Percentiles rank a stretch among this genome's conserved stretches.
These are phyloP conservation scores for Monosporozyma unispora DNA, from an alignment of 805 yeast genomes.

Conservation along the genomic window DNA sequence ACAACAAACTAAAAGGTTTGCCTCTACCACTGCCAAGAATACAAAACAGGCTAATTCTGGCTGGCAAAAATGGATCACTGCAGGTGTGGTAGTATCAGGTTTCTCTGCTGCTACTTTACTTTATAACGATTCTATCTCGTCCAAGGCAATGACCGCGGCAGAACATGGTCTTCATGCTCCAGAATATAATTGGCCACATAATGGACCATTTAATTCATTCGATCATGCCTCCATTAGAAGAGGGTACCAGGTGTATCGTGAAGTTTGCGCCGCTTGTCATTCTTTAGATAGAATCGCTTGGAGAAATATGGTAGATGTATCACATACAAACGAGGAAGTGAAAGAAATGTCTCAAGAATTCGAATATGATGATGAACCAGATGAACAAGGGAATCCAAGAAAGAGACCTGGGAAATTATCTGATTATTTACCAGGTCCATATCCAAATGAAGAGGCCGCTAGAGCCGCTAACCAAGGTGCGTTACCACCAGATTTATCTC, in stretches of 20 bases:
- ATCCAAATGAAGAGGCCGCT: constrained; percentile 97
- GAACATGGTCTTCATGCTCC: constrained; percentile 99
- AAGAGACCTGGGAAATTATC: constrained; percentile 98
- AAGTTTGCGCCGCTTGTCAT: constrained; percentile 98
- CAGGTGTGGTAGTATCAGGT: constrained; percentile 60
- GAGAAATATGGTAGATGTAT: constrained; percentile 96
- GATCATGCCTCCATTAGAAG: constrained; percentile 96
- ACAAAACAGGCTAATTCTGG: not conserved
- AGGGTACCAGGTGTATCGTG: constrained; percentile 98
- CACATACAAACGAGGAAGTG: constrained; percentile 84
- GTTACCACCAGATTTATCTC: constrained; percentile 92
- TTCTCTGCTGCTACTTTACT: constrained; percentile 71
- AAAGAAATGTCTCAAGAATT: constrained; percentile 91
- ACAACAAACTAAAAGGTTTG: not conserved
- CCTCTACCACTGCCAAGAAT: not conserved
- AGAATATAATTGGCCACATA: constrained; percentile 85
- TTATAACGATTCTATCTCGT: constrained; percentile 78
- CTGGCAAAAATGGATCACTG: constrained; percentile 44
- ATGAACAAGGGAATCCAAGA: constrained; percentile 95
- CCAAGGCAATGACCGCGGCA: constrained; percentile 95
- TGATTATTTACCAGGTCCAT: constrained; percentile 90
- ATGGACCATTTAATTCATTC: constrained; percentile 81
- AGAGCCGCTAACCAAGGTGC: constrained; percentile 99
- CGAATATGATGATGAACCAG: constrained; percentile 98
- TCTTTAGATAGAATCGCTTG: constrained; percentile 94